These are phyloP conservation scores for Leccinum rimulosum DNA, from an alignment of 768 basidiomycete species.

Conservation along the genomic window DNA sequence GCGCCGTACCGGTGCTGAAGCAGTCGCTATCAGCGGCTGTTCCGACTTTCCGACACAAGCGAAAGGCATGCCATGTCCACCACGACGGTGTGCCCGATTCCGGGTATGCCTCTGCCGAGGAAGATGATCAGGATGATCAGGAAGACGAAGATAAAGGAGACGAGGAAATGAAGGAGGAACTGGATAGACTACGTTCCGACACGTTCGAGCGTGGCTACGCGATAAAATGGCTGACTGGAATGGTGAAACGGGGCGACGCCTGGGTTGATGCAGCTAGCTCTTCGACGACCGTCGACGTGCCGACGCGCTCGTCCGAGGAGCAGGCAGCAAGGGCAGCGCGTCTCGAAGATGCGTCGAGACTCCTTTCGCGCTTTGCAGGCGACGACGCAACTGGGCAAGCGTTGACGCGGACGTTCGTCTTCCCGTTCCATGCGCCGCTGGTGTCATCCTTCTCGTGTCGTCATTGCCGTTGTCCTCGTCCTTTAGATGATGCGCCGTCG, in stretches of 20 bases:
- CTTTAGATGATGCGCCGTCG: neutral
- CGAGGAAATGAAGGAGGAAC: slow-evolving; percentile 22
- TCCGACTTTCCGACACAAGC: slow-evolving; percentile 27
- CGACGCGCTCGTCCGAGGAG: slow-evolving; percentile 32
- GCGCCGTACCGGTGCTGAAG: slow-evolving; percentile 20
- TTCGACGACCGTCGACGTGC: slow-evolving; percentile 4
- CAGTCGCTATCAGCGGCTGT: slow-evolving; percentile 13
- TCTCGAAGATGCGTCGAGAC: slow-evolving; percentile 55
- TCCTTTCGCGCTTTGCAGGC: slow-evolving; percentile 53
- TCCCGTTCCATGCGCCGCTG: slow-evolving; percentile 35
- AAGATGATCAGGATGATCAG: slow-evolving; percentile 45
- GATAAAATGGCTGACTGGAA: slow-evolving; percentile 73
- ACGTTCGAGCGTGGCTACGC: slow-evolving; percentile 62
- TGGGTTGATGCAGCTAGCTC: slow-evolving; percentile 38
- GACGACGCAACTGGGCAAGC: slow-evolving; percentile 40
- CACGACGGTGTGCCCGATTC: slow-evolving; percentile 60
- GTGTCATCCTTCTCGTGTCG: neutral
- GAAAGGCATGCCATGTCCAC: slow-evolving; percentile 27
- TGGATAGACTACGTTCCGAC: slow-evolving; percentile 57
- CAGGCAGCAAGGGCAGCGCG: slow-evolving; percentile 38
- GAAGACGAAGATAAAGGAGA: slow-evolving; percentile 12
- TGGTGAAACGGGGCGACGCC: slow-evolving; percentile 56
- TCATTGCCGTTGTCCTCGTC: neutral
- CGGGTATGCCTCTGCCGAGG: slow-evolving; percentile 75
- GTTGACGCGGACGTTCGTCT: slow-evolving; percentile 52